Percentiles rank a stretch among this genome's conserved stretches.
phyloP scores from a whole-genome alignment of 108 stramenopile genomes.

The Fistulifera pelliculosa region DNA sequence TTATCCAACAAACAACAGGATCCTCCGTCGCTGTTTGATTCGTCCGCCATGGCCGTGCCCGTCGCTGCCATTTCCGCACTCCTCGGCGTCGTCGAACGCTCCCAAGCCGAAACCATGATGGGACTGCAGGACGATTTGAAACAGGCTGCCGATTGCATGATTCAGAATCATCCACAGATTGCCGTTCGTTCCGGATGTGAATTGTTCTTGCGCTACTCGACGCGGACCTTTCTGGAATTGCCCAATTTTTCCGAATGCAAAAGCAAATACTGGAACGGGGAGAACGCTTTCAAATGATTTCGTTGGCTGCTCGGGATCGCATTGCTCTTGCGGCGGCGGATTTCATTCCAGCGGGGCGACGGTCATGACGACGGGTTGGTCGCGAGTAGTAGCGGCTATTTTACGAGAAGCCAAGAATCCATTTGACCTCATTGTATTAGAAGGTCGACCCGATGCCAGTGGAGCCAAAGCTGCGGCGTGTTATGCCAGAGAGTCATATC shows the following conservation, averaged over 20 bases:
- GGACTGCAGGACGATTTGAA: constrained; percentile 74
- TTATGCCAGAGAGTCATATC: constrained; percentile 68
- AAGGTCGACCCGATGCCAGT: constrained; percentile 84
- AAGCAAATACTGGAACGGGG: constrained; percentile 82
- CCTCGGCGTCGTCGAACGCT: constrained; percentile 74
- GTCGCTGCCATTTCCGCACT: constrained; percentile 83
- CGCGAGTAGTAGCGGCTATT: constrained; percentile 76
- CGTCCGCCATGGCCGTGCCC: constrained; percentile 65
- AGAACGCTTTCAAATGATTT: constrained; percentile 79
- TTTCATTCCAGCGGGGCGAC: constrained; percentile 86
- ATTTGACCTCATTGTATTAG: constrained; percentile 84
- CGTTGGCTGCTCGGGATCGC: constrained; percentile 74
- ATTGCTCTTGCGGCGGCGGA: constrained; percentile 77
- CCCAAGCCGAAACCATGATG: constrained; percentile 80
- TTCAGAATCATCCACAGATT: constrained; percentile 46
- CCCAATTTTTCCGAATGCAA: constrained; percentile 75
- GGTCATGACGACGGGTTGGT: constrained; percentile 89
- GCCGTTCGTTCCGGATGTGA: constrained; percentile 67
- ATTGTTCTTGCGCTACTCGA: constrained; percentile 82
- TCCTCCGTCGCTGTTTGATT: constrained; percentile 26
- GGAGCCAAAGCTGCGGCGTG: constrained; percentile 70
- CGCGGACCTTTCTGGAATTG: constrained; percentile 74
- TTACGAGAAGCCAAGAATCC: constrained; percentile 68
- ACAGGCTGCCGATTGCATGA: constrained; percentile 51
- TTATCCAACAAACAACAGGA: too few species aligned